Conservation (phyloP, 495 filamentous ascomycete genomes). For the Annulohypoxylon bovei region DNA sequence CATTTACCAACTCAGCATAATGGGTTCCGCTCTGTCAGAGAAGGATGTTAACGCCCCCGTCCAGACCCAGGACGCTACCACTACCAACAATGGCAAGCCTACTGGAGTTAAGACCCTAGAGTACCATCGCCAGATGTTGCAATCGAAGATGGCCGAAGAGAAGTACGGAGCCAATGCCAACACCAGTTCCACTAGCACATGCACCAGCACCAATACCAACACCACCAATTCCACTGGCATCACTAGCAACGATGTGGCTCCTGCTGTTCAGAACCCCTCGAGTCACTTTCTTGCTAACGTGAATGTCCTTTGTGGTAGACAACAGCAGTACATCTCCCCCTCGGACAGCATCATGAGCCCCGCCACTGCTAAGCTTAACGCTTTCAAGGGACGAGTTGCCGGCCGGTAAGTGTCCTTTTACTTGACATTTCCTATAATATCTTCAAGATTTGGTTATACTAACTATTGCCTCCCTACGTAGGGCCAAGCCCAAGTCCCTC, state of each 20-base stretch:
- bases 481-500: slow-evolving; percentile 70
- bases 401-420: slow-evolving; percentile 64
- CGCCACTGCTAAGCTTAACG: slow-evolving; percentile 87
- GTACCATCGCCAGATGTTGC: slow-evolving; percentile 79
- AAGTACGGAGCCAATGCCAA: slow-evolving; percentile 61
- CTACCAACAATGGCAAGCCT: slow-evolving; percentile 48
- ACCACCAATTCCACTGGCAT: slow-evolving; percentile 2
- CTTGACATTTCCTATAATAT: not conserved
- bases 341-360: slow-evolving; percentile 93
- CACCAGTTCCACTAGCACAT: not conserved
- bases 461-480: slow-evolving; percentile 33
- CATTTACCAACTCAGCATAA: slow-evolving; percentile 9
- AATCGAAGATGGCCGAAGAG: slow-evolving; percentile 74
- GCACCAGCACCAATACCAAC: slow-evolving; percentile 18
- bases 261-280: slow-evolving; percentile 20
- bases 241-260: slow-evolving; percentile 13
- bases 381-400: slow-evolving; percentile 84
- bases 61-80: slow-evolving; percentile 37
- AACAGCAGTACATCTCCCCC: slow-evolving; percentile 82
- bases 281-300: slow-evolving; percentile 32
- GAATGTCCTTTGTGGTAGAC: slow-evolving; percentile 42
- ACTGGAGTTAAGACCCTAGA: slow-evolving; percentile 72
- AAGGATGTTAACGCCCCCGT: slow-evolving; percentile 67
- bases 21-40: slow-evolving; percentile 59
- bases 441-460: not conserved